Base-by-base conservation (phyloP, 2,329 filamentous ascomycete genomes). In the Aspergillus chevalieri region DNA sequence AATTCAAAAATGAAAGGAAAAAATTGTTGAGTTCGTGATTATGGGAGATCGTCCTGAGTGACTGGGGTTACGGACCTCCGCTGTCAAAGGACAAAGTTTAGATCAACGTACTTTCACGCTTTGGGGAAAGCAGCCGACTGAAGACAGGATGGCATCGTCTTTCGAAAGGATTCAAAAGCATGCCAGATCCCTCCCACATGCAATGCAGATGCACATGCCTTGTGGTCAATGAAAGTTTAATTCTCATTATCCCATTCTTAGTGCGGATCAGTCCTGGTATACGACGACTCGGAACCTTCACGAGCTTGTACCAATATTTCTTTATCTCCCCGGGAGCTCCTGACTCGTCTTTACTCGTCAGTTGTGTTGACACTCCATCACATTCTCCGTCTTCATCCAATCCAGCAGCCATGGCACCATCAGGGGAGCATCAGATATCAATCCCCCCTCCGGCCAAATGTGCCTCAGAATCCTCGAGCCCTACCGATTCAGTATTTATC, bases 401-500 rank as follows among this genome's bases (percentile, higher is more conserved):
- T 21, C 9, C 47, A 48, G 44, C 22, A 39, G 50, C 19, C 45
- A 59, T 60, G 57, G 55, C 54, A 22, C 15, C 14, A n/a, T 46
- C 47, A 15, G 52, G 57, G 24, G 38, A 58, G 43, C 51, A 17
- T 19, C 46, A 47, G 17, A 44, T 59, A 33, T 47, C 56, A 5
- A 52, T 52, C 6, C 58, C 58, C 4, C 53, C 55, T 15, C 33
- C 54, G 19, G 57, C 55, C 38, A 53, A 49, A 38, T 57, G 52
- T 49, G 49, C 50, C 4, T 48, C 47, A 12, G 46, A 30, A 5
- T 46, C 51, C 43, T 45, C 43, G 6, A 56, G 46, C 33, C 54
- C 53, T 2, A 62, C 55, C 22, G 56, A 57, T 38, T 38, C 50
- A 9, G 60, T 57, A 14, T 53, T 63, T 28, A 45, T 49, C n/a